Evolutionary conservation across 805 yeast species (phyloP), one percentile per base, ranked within the genome.

Genomic region (Dipodascus albidus): DNA sequence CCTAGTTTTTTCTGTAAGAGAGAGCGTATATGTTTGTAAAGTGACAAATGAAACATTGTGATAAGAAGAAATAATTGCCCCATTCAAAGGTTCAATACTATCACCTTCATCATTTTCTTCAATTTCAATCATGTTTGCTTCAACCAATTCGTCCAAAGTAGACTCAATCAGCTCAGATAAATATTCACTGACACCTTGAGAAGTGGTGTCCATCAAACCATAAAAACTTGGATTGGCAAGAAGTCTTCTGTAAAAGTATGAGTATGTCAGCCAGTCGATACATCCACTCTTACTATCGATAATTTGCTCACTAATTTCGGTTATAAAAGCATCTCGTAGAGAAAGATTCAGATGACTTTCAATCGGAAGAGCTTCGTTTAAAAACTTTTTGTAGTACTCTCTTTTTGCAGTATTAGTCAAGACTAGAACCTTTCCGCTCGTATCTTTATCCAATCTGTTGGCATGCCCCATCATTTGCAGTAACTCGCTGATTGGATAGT

Each of bases 161-260:
- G 69, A 70, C 63, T 93, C 98, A 11, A 91, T 84, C 11, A 88
- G 64, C 49, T 89, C 96, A 0, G 97, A 89, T 47, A 93, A 69
- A 65, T 75, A 87, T 52, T 85, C 90, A 1, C 95, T 87, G 3
- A 91, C 66, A 0, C 95, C 95, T 27, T 76, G 67, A 48, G 80
- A 80, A 1, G 85, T 70, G 2, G 75, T 72, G 56, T 83, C 86
- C 44, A 72, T 72, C 4, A 87, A 77, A n/a, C 89, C 96, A 63
- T 93, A 93, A 64, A 78, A 93, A 55, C 93, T 81, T 2, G 99
- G 97, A 65, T 93, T 93, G 35, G 78, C 74, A 53, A 81, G 84
- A 20, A 93, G 65, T 51, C 98, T 74, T 58, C 95, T 74, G 67
- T 87, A 93, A 62, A 90, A 85, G 60, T 82, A 85, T 0, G 96